Evolutionary conservation across 2,329 filamentous ascomycete genomes (phyloP).

Genomic region (Fusarium cyanostomum): DNA sequence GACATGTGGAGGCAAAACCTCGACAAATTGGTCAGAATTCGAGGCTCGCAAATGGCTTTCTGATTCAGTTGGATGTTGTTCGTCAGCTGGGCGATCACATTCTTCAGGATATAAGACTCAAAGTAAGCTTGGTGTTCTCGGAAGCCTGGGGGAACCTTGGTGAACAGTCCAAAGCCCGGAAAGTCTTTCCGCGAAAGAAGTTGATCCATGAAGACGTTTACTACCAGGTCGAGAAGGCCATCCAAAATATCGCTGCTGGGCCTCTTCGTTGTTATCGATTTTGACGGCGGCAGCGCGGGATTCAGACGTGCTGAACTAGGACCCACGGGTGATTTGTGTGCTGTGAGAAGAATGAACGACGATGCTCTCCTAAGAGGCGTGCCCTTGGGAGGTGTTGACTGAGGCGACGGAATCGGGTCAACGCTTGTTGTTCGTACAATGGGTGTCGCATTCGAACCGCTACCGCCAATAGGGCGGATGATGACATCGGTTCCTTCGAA

Average conservation of each 20-base stretch:
- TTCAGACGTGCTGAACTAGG: constrained; percentile 71
- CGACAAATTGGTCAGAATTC: constrained; percentile 85
- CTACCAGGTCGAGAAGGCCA: constrained; percentile 78
- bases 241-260: constrained; percentile 78
- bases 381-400: constrained; percentile 60
- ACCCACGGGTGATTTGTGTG: constrained; percentile 67
- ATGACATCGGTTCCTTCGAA: constrained; percentile 89
- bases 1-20: constrained; percentile 82
- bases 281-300: constrained; percentile 49
- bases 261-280: constrained; percentile 58
- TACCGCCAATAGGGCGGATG: constrained; percentile 72
- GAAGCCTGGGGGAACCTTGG: constrained; percentile 91
- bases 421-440: constrained; percentile 77
- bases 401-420: constrained; percentile 58
- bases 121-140: constrained; percentile 96
- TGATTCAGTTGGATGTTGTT: constrained; percentile 77
- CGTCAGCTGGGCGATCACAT: constrained; percentile 75
- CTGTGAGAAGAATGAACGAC: constrained; percentile 88
- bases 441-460: constrained; percentile 68
- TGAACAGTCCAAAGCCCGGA: constrained; percentile 82
- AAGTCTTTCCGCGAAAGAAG: constrained; percentile 90
- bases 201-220: constrained; percentile 86
- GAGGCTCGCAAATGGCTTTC: constrained; percentile 79
- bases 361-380: constrained; percentile 80
- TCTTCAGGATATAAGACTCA: constrained; percentile 85